Conservation (phyloP, 108 stramenopile species). For the Schizochytrium sp. region DNA sequence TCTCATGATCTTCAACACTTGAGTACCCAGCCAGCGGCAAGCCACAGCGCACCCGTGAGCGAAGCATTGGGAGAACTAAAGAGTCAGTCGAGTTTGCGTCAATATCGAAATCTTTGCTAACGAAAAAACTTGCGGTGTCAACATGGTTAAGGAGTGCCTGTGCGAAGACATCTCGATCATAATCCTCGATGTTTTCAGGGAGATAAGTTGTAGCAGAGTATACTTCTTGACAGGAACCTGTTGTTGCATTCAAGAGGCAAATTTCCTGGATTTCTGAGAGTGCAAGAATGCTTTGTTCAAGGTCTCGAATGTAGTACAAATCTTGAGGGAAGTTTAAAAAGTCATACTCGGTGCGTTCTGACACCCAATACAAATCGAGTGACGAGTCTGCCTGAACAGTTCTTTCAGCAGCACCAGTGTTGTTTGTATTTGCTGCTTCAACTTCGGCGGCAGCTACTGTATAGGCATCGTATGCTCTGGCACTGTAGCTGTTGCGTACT, state of each 20-base stretch:
- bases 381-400: neutral
- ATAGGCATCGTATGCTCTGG: conserved; percentile 27
- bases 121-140: conserved; percentile 17
- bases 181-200: neutral
- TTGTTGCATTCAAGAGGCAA: neutral
- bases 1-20: conserved; percentile 28
- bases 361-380: conserved; percentile 1
- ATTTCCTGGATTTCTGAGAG: neutral
- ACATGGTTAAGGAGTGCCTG: neutral
- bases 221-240: neutral
- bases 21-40: conserved; percentile 40
- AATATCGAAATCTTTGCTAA: neutral
- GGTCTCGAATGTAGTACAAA: neutral
- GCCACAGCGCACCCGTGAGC: neutral
- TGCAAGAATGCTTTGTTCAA: neutral
- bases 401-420: neutral
- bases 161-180: neutral
- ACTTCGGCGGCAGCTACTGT: neutral
- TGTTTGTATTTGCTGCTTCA: neutral
- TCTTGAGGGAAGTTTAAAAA: neutral
- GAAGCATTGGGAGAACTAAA: neutral
- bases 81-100: neutral
- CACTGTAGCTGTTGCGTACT: neutral
- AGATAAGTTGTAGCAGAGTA: neutral
- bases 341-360: neutral